Evolutionary conservation across 768 basidiomycete genomes (phyloP), one percentile per base, ranked within the genome.

Genomic region (Tricholoma furcatifolium): DNA sequence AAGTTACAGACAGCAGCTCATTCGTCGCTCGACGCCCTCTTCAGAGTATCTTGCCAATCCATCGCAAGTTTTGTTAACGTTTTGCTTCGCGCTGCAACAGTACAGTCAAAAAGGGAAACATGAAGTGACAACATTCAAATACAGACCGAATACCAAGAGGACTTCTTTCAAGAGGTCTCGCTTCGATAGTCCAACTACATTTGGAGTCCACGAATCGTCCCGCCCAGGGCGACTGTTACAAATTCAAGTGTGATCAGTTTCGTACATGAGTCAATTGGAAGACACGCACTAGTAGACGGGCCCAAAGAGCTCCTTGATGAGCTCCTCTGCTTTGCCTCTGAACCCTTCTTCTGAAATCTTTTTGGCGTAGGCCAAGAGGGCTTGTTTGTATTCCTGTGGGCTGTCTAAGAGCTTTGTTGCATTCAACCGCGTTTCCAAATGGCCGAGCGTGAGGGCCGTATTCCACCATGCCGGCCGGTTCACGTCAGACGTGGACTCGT

Each of bases 311-410:
- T 98, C 97, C 67, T 82, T 87, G 45, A 96, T 81, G 50, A 99
- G 68, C 67, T 98, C 96, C 66, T 97, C 95, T 15, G 85, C 94
- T 67, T 95, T 93, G 34, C 75, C 87, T 55, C 82, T 75, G 66
- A 93, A 93, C 0, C 89, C 93, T 66, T 96, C 93, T 57, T 97
- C 91, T 32, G 88, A 92, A 38, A 98, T 74, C 70, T 83, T 85
- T 74, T 82, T 88, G 34, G 92, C 87, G 66, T 97, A 98, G 58
- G 82, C 58, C 50, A 85, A 58, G 59, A 98, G 64, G 50, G 82
- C 83, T 61, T 84, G 80, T 66, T 85, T 90, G 70, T 91, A 97
- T 70, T 98, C 97, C 44, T 74, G 68, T n/a, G 83, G 81, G 62
- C 92, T 94, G 18, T 93, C 91, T 32, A 98, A 73, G 43, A 83